phyloP scores from a whole-genome alignment of 164 flowering plant species.

The Macadamia tetraphylla region DNA sequence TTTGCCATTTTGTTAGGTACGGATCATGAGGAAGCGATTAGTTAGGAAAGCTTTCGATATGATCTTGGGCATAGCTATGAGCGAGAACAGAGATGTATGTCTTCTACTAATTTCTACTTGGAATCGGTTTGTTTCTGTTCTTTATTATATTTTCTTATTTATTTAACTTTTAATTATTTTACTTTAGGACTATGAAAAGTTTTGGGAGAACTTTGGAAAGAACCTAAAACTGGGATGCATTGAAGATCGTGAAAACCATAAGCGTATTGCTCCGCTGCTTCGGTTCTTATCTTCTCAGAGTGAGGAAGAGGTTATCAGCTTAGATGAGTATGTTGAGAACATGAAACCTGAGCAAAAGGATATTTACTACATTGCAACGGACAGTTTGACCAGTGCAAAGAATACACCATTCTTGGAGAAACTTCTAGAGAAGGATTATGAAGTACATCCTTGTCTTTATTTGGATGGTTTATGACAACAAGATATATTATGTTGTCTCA shows the following conservation, averaged over 20 bases:
- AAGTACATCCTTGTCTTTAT: slow-evolving; percentile 35
- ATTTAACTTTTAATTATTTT: slow-evolving; percentile 2
- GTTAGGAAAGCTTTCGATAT: slow-evolving; percentile 94
- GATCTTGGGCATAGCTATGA: slow-evolving; percentile 84
- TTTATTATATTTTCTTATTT: neutral
- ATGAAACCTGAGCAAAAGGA: slow-evolving; percentile 96
- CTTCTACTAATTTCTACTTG: neutral
- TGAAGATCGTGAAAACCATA: slow-evolving; percentile 93
- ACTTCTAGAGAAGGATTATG: slow-evolving; percentile 71
- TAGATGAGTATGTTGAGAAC: slow-evolving; percentile 93
- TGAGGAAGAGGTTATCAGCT: slow-evolving; percentile 74
- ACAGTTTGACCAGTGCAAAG: slow-evolving; percentile 79
- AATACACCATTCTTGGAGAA: slow-evolving; percentile 86
- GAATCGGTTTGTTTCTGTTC: neutral
- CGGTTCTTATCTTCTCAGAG: slow-evolving; percentile 89
- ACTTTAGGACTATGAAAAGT: slow-evolving; percentile 81
- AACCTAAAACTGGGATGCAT: slow-evolving; percentile 84
- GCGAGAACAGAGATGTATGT: slow-evolving; percentile 80
- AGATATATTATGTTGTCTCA: no score
- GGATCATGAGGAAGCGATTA: slow-evolving; percentile 90
- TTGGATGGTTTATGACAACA: neutral
- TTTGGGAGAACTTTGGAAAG: slow-evolving; percentile 92
- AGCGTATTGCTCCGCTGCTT: slow-evolving; percentile 85
- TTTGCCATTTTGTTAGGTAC: slow-evolving; percentile 47
- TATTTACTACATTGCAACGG: slow-evolving; percentile 85